phyloP scores from a whole-genome alignment of 2,329 filamentous ascomycete species.

The Xylariales sp. region DNA sequence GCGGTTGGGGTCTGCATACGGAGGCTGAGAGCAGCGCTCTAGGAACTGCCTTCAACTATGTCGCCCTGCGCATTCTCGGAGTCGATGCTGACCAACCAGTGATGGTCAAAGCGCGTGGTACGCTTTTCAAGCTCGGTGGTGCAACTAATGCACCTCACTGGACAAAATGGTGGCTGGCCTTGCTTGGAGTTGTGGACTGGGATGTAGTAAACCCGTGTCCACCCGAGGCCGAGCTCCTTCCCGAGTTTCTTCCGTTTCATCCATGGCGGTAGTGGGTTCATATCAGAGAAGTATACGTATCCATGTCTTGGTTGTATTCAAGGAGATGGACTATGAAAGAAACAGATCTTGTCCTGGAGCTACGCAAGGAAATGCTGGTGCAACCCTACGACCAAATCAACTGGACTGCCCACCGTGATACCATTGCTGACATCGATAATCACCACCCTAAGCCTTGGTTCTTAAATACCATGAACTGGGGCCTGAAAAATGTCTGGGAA shows the following conservation, averaged over 20 bases:
- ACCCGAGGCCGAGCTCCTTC: conserved; percentile 88
- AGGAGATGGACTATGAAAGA: conserved; percentile 74
- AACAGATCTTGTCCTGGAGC: conserved; percentile 65
- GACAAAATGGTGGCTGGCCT: conserved; percentile 93
- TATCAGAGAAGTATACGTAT: conserved; percentile 91
- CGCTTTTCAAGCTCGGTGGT: conserved; percentile 80
- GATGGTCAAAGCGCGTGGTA: conserved; percentile 79
- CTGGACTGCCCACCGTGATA: conserved; percentile 76
- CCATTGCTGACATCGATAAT: conserved; percentile 75
- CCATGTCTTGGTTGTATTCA: conserved; percentile 88
- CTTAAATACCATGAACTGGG: conserved; percentile 73
- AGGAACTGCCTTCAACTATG: conserved; percentile 87
- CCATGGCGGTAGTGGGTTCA: conserved; percentile 99
- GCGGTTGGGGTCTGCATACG: conserved; percentile 96
- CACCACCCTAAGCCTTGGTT: conserved; percentile 90
- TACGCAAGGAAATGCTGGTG: conserved; percentile 79
- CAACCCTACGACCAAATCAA: conserved; percentile 74
- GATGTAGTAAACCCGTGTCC: conserved; percentile 92
- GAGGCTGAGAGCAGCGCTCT: conserved; percentile 92
- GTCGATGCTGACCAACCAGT: conserved; percentile 77
- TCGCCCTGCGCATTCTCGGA: conserved; percentile 72
- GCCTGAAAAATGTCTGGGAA: conserved; percentile 74
- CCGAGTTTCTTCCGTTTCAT: conserved; percentile 83
- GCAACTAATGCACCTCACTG: conserved; percentile 84
- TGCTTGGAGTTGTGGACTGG: conserved; percentile 81